phyloP scores from a whole-genome alignment of 1,139 yeast species.

The Yamadazyma dendronema region DNA sequence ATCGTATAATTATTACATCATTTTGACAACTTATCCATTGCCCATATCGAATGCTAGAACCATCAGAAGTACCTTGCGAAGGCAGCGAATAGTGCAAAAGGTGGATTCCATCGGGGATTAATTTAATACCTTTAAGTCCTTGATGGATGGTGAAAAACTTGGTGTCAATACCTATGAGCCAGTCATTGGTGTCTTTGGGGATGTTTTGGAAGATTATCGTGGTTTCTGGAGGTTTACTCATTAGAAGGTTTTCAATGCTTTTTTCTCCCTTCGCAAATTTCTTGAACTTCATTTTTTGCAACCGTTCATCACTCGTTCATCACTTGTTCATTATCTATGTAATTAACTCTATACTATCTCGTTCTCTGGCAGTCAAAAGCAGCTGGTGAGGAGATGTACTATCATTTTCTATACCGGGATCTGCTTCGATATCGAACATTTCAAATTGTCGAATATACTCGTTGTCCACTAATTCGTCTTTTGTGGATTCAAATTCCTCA shows the following conservation, averaged over 20 bases:
- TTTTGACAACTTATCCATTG: conserved; percentile 26
- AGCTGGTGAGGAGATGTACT: neutral
- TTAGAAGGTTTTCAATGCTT: conserved; percentile 1
- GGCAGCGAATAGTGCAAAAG: conserved; percentile 28
- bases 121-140: conserved; percentile 25
- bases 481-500: conserved; percentile 25
- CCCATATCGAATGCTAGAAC: conserved; percentile 24
- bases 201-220: conserved; percentile 21
- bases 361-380: conserved; percentile 14
- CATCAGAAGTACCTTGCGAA: conserved; percentile 9
- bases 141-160: conserved; percentile 25
- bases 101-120: conserved; percentile 27
- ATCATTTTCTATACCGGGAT: conserved; percentile 2
- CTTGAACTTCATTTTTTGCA: neutral
- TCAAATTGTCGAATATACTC: conserved; percentile 4
- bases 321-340: conserved; percentile 16
- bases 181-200: conserved; percentile 17
- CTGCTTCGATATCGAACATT: conserved; percentile 19
- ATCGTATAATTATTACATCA: conserved; percentile 22
- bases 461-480: conserved; percentile 13
- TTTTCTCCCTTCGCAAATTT: too few relatives aligned
- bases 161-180: conserved; percentile 31
- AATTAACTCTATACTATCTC: conserved; percentile 29
- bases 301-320: too few relatives aligned
- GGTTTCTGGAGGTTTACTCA: conserved; percentile 23